Percentiles rank a stretch among this genome's conserved stretches.
These are phyloP conservation scores for Leccinum holopus DNA, from an alignment of 1,284 basidiomycete genomes.

Conservation along the genomic window DNA sequence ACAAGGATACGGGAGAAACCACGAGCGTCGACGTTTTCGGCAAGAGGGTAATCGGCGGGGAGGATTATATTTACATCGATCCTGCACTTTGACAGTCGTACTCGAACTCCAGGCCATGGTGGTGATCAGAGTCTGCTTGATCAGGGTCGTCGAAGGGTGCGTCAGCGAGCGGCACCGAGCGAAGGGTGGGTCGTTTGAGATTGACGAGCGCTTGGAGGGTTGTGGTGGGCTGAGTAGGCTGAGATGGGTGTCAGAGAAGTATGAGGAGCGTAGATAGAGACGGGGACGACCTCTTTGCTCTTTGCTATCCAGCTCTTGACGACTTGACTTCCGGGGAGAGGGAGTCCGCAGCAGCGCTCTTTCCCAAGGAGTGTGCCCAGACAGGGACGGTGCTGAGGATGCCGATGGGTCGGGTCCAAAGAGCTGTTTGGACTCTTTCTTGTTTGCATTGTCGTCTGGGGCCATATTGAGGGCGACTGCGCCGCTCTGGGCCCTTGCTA, in stretches of 20 bases:
- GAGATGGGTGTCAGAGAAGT: slow-evolving; percentile 6
- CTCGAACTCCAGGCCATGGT: slow-evolving; percentile 81
- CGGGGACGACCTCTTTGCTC: slow-evolving; percentile 70
- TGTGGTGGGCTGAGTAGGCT: slow-evolving; percentile 81
- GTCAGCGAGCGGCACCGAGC: slow-evolving; percentile 61
- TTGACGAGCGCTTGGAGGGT: slow-evolving; percentile 90
- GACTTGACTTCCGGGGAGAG: slow-evolving; percentile 34
- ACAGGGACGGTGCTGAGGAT: slow-evolving; percentile 45
- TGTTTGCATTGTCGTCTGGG: slow-evolving; percentile 17
- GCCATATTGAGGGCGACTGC: slow-evolving; percentile 42
- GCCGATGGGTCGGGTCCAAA: slow-evolving; percentile 65
- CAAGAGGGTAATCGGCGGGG: slow-evolving; percentile 54
- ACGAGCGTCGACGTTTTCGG: slow-evolving; percentile 39
- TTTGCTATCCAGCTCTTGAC: slow-evolving; percentile 81
- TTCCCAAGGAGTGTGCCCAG: slow-evolving; percentile 42
- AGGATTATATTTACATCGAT: slow-evolving; percentile 75
- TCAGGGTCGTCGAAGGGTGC: slow-evolving; percentile 45
- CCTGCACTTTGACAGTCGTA: slow-evolving; percentile 82
- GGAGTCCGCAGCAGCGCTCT: slow-evolving; percentile 30
- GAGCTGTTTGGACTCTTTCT: slow-evolving; percentile 49
- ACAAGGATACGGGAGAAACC: slow-evolving; percentile 57
- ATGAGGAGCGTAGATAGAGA: neutral
- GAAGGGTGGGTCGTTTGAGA: slow-evolving; percentile 81
- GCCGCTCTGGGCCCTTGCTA: slow-evolving; percentile 44
- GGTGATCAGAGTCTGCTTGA: slow-evolving; percentile 48